phyloP scores from a whole-genome alignment of 768 basidiomycete species.

The Neoboletus magnificus region DNA sequence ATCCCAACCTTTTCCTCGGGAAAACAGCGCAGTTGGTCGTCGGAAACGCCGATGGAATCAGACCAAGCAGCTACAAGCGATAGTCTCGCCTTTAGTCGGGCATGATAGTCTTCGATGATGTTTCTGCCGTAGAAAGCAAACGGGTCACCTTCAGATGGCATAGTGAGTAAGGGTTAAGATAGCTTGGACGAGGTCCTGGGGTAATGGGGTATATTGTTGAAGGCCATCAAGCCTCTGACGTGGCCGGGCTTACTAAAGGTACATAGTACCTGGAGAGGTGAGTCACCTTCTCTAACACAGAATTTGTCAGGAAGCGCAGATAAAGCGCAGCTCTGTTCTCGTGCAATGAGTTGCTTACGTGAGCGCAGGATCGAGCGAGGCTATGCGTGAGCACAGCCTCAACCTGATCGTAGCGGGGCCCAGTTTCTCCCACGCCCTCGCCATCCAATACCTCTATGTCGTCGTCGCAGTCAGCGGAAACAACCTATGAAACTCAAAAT shows the following conservation, averaged over 20 bases:
- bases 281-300: neutral
- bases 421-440: constrained; percentile 20
- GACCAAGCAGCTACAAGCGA: neutral
- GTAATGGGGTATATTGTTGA: neutral
- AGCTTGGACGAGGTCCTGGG: neutral
- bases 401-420: too few relatives aligned
- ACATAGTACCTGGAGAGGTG: neutral
- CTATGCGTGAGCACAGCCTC: too few relatives aligned
- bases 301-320: neutral
- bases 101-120: constrained; percentile 11
- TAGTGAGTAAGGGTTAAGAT: neutral
- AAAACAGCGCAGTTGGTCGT: neutral
- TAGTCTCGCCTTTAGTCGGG: neutral
- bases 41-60: neutral
- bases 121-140: constrained; percentile 10
- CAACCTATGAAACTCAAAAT: constrained; percentile 82
- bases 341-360: too few relatives aligned
- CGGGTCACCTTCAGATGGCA: constrained; percentile 2
- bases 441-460: constrained; percentile 28
- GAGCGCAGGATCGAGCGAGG: too few relatives aligned
- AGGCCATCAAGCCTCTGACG: neutral
- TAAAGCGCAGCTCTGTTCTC: too few relatives aligned
- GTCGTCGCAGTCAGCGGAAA: constrained; percentile 47
- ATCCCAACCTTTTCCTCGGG: constrained; percentile 15
- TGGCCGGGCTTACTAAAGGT: neutral